Base-by-base conservation (phyloP, 2,329 filamentous ascomycete genomes). In the Ceratocystis huliohia region DNA sequence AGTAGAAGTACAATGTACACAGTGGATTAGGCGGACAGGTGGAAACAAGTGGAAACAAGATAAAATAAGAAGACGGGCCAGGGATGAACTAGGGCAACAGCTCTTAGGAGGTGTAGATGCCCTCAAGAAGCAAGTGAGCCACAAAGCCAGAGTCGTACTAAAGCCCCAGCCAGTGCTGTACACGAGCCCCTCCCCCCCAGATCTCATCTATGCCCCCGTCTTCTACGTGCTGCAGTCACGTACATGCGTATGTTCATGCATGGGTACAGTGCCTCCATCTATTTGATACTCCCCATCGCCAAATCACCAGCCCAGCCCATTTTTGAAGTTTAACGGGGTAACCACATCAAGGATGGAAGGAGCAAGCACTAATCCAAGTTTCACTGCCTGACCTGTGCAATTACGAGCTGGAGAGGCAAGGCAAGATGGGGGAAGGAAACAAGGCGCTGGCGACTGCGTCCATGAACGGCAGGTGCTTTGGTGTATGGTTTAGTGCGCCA, bases 51-150 rank as follows among this genome's bases (percentile, higher is more conserved):
- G 41, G 33, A 62, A 22, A 62, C 59, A 45, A 22, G 17, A 41
- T 62, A 62, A 62, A 62, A 62, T 44, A 62, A 25, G 17, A 62
- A 62, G 41, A 61, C 48, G 56, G 53, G 30, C 30, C 17, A 37
- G 56, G 56, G 56, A 30, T 17, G 22, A 22, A 53, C 48, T 53
- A 28, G 48, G 48, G 48, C 48, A 28, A 22, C 6, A 50, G 5
- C 20, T 22, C 48, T 28, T 28, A 8, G 48, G 48, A 25, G n/a
- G 48, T 53, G 13, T 41, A 41, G 37, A 41, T 41, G 37, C 3
- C 37, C 37, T 41, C 48, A 48, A n/a, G 46, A 3, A 46, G 17
- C 46, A 48, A n/a, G 46, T 22, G 20, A 22, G 17, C 17, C 17
- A 22, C 17, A 22, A n/a, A 48, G n/a, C n/a, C 17, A 22, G 22